Percentiles rank a stretch among this genome's conserved stretches.
phyloP scores from a whole-genome alignment of 139 green algal genomes.

The Chlamydomonas applanata region DNA sequence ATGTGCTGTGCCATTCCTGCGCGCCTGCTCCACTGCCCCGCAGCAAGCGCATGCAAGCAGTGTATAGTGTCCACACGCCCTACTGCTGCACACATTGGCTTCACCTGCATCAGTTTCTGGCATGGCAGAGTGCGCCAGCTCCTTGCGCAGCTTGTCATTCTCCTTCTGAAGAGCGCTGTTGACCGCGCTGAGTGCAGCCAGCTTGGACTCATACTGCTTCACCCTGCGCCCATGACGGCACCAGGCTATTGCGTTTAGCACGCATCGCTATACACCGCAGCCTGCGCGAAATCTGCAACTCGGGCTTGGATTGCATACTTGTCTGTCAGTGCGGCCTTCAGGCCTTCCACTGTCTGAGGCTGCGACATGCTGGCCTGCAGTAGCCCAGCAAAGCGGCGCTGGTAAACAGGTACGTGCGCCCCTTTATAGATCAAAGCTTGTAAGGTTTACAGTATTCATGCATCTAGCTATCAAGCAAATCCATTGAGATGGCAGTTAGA shows the following conservation, averaged over 20 bases:
- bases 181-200: constrained; percentile 82
- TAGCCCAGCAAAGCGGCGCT: too few species aligned
- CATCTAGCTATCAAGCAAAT: too few species aligned
- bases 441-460: too few species aligned
- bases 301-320: background rate
- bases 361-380: background rate
- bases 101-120: constrained; percentile 41
- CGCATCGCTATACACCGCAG: too few species aligned
- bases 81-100: background rate
- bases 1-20: background rate
- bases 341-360: background rate
- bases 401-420: too few species aligned
- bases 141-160: constrained; percentile 71
- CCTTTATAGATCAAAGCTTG: too few species aligned
- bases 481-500: too few species aligned
- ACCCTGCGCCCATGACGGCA: too few species aligned
- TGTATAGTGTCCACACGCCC: background rate
- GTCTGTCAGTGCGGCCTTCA: constrained; percentile 1
- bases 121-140: constrained; percentile 27
- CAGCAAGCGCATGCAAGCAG: background rate
- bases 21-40: too few species aligned
- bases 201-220: constrained; percentile 80
- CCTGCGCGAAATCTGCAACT: too few species aligned
- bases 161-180: constrained; percentile 79
- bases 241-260: too few species aligned